Evolutionary conservation across 257 asterid genomes (phyloP).

Genomic region (Fraxinus anomala): DNA sequence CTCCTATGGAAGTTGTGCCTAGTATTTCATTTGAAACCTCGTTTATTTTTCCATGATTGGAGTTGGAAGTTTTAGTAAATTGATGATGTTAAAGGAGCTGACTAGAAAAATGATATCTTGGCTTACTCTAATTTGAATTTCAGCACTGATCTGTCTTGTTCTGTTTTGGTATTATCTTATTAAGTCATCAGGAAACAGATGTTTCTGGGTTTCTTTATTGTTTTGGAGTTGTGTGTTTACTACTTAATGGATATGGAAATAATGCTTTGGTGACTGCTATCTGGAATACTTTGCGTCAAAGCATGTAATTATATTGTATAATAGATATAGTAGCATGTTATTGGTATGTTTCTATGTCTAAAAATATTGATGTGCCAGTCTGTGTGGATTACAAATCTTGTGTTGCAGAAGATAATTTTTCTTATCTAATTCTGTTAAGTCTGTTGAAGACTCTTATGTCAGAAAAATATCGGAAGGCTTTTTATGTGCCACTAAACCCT

Average conservation of each 20-base stretch:
- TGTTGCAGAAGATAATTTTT: not conserved
- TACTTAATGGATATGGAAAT: not conserved
- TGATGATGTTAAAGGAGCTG: not conserved
- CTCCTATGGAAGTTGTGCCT: not conserved
- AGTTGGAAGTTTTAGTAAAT: slow-evolving; percentile 5
- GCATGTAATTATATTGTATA: not conserved
- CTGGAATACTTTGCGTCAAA: not conserved
- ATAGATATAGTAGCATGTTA: not conserved
- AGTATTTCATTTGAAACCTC: not conserved
- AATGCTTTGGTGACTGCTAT: not conserved
- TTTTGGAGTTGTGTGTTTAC: not conserved
- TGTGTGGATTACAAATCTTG: not conserved
- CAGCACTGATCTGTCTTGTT: slow-evolving; percentile 9
- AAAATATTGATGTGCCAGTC: not conserved
- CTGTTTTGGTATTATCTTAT: not conserved
- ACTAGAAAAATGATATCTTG: not conserved
- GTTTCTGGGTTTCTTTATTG: not conserved
- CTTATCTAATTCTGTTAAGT: not conserved
- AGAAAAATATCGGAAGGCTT: not conserved
- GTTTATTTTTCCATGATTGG: not conserved
- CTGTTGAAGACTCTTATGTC: not conserved
- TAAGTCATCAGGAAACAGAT: not conserved
- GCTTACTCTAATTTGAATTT: not conserved
- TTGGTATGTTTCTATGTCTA: not conserved
- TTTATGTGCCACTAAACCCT: not conserved